A percentile compares a stretch with the other conserved stretches of the same genome.
Conservation (phyloP, 2,329 filamentous ascomycete genomes). For the Aureobasidium vineae region DNA sequence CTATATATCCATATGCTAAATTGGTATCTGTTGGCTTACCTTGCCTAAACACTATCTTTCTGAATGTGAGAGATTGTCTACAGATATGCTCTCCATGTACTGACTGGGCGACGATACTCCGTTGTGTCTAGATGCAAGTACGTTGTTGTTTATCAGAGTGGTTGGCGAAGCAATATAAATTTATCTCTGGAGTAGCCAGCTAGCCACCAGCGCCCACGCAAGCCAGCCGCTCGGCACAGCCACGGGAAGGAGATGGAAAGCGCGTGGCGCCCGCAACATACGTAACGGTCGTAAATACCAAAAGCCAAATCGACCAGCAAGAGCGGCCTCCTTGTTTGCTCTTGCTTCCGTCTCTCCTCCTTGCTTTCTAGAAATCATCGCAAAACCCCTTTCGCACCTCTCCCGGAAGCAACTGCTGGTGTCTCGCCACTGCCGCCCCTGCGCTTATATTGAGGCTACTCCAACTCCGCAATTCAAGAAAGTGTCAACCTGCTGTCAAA, state of each 20-base stretch:
- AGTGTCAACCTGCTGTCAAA: slow-evolving; percentile 5
- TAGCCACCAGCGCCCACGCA: neutral
- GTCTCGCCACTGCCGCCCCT: neutral
- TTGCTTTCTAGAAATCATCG: neutral
- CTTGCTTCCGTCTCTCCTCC: neutral
- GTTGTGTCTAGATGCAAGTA: neutral
- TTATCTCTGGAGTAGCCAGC: neutral
- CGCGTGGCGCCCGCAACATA: slow-evolving; percentile 1
- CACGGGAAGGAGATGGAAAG: slow-evolving; percentile 5
- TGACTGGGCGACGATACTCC: neutral
- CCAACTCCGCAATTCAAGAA: neutral
- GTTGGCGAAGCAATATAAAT: slow-evolving; percentile 16
- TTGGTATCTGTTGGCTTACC: neutral
- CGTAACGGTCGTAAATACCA: slow-evolving; percentile 11
- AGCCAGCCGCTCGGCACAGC: slow-evolving; percentile 8
- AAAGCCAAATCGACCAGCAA: neutral
- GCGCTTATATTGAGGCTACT: neutral
- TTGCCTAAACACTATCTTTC: neutral
- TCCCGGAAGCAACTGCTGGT: neutral
- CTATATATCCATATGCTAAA: neutral
- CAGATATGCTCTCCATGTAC: neutral
- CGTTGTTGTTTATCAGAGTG: neutral
- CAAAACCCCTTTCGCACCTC: neutral
- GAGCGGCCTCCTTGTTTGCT: slow-evolving; percentile 1
- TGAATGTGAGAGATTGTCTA: neutral